Base-by-base conservation (phyloP, 148 eudicot species). In the Salicornia ramosissima region DNA sequence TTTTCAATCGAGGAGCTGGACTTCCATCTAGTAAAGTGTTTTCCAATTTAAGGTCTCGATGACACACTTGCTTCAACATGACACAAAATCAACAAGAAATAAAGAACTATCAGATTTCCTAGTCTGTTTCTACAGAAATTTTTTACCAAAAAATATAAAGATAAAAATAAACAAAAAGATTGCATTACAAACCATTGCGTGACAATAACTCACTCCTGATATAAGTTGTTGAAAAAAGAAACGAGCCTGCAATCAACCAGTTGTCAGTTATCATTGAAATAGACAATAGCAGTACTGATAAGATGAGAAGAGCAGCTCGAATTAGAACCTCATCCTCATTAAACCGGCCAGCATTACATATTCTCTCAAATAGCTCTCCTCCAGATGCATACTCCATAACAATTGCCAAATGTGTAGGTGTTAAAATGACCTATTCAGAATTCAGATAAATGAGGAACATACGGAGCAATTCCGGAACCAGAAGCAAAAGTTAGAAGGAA, bases 301-400 rank as follows among this genome's bases (percentile, higher is more conserved):
- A 33, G 51, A 45, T 30, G 36, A 25, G n/a, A 77, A 8, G 15
- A 47, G 24, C 42, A 56, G 50, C n/a, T 33, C 2, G 22, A 52
- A 46, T 16, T 34, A 61, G 40, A 50, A 82, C 85, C 83, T 82
- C 86, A 71, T 82, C 86, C 81, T 82, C 86, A 24, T 28, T 79
- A 64, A 82, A 82, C 21, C 86, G 86, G 19, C 86, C 86, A 0
- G 80, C 78, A 67, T 82, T 82, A 57, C 68, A 73, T 14, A 82
- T 82, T 60, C 86, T 39, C 56, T 82, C 86, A 58, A 82, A 82
- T 56, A 82, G 83, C 83, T 79, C 83, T 64, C 86, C 86, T 19
- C 86, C 86, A 33, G 86, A 82, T 26, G 86, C 83, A 68, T 79
- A 82, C 79, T 82, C 86, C 86, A 82, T 82, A 34, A 80, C 81